Conservation (phyloP, 2,329 filamentous ascomycete species). For the Pyrenophora teres region DNA sequence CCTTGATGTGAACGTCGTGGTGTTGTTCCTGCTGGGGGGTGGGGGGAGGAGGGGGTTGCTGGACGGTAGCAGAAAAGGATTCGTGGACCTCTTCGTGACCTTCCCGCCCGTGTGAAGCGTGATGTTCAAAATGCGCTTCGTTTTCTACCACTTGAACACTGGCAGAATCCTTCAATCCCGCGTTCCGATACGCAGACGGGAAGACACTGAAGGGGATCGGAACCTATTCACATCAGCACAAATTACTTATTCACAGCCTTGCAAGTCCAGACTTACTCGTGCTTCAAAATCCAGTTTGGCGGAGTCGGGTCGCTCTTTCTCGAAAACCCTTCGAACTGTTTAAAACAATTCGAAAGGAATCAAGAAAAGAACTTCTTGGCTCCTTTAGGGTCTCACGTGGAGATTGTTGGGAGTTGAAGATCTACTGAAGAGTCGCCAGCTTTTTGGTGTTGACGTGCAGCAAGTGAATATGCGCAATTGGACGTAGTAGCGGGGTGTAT, state of each 20-base stretch:
- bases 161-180: slow-evolving; percentile 60
- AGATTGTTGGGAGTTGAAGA: slow-evolving; percentile 25
- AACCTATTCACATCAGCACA: slow-evolving; percentile 32
- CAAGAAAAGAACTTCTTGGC: slow-evolving; percentile 62
- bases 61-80: slow-evolving; percentile 56
- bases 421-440: slow-evolving; percentile 38
- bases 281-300: slow-evolving; percentile 99
- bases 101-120: slow-evolving; percentile 90
- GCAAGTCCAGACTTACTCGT: slow-evolving; percentile 65
- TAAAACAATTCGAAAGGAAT: slow-evolving; percentile 65
- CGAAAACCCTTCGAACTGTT: slow-evolving; percentile 65
- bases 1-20: slow-evolving; percentile 66
- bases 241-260: background rate
- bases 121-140: slow-evolving; percentile 77
- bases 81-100: slow-evolving; percentile 80
- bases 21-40: slow-evolving; percentile 47
- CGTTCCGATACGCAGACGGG: slow-evolving; percentile 91
- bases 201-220: slow-evolving; percentile 99
- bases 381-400: slow-evolving; percentile 44
- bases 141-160: slow-evolving; percentile 87
- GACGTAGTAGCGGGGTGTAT: slow-evolving; percentile 45
- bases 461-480: slow-evolving; percentile 44
- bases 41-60: slow-evolving; percentile 15
- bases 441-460: slow-evolving; percentile 35
- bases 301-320: slow-evolving; percentile 76